Evolutionary conservation across 2,329 filamentous ascomycete genomes (phyloP).

Genomic region (Penicillium expansum): DNA sequence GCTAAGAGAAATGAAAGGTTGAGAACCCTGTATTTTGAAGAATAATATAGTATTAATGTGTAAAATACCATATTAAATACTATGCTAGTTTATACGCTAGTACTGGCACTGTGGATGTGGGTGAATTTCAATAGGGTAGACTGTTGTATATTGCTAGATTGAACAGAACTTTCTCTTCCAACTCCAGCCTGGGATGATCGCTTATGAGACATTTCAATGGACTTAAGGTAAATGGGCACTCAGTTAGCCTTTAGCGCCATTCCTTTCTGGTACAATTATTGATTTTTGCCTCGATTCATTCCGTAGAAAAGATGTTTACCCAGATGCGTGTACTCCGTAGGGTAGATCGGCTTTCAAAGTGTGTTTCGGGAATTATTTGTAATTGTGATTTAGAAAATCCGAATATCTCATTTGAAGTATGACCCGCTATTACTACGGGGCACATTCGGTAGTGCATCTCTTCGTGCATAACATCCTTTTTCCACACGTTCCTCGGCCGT

Average conservation of each 20-base stretch:
- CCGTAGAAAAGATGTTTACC: neutral
- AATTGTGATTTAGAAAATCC: neutral
- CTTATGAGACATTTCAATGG: no score
- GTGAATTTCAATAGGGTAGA: no score
- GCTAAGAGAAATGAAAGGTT: no score
- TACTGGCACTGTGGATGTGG: no score
- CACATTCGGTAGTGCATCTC: conserved; percentile 6
- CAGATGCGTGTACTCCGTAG: neutral
- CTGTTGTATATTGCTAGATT: no score
- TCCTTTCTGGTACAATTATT: conserved; percentile 1
- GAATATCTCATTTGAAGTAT: neutral
- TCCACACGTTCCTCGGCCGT: conserved; percentile 10
- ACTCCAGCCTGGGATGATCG: no score
- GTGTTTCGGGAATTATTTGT: neutral
- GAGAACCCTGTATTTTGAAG: no score
- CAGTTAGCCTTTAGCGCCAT: conserved; percentile 3
- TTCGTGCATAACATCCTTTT: conserved; percentile 5
- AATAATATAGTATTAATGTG: no score
- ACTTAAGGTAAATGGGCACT: no score
- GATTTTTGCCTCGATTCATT: neutral
- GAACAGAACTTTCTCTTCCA: no score
- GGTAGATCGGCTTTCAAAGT: neutral
- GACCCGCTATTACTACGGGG: conserved; percentile 4
- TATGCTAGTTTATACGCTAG: no score
- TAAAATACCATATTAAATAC: no score